phyloP scores from a whole-genome alignment of 2,329 filamentous ascomycete species.

The Diaporthe sp. region DNA sequence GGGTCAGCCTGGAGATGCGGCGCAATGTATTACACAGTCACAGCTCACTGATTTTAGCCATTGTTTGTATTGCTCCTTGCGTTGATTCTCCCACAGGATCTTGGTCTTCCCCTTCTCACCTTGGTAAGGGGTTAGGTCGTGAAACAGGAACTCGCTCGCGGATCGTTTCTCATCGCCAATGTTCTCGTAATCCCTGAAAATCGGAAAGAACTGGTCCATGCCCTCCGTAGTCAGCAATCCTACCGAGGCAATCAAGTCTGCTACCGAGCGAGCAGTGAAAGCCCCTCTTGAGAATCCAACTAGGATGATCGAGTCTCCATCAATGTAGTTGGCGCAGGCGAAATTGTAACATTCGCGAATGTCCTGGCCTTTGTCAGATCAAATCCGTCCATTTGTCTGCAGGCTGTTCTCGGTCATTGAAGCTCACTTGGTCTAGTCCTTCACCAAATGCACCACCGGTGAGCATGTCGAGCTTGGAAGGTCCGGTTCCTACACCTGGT shows the following conservation, averaged over 20 bases:
- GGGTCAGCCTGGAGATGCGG: background rate
- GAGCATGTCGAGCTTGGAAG: constrained; percentile 47
- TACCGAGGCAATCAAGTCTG: constrained; percentile 55
- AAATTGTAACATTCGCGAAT: constrained; percentile 56
- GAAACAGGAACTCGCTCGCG: constrained; percentile 45
- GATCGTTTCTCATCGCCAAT: constrained; percentile 47
- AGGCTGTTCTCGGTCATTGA: background rate
- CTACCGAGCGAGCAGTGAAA: constrained; percentile 56
- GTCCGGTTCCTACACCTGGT: constrained; percentile 50
- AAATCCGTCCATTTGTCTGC: background rate
- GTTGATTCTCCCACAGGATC: constrained; percentile 51
- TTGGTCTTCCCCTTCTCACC: constrained; percentile 48
- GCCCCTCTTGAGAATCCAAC: constrained; percentile 57
- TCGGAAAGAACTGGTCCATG: constrained; percentile 58
- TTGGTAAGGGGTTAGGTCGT: constrained; percentile 45
- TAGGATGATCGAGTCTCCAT: constrained; percentile 54
- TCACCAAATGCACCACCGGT: constrained; percentile 52
- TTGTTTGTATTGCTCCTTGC: constrained; percentile 53
- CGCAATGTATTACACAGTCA: background rate
- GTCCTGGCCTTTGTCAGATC: constrained; percentile 43
- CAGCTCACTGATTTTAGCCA: constrained; percentile 52
- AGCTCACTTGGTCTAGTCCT: constrained; percentile 48
- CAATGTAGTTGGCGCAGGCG: constrained; percentile 54
- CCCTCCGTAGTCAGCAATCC: constrained; percentile 59
- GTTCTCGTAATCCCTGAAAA: constrained; percentile 56